Evolutionary conservation across 1,284 basidiomycete species (phyloP), one percentile per base, ranked within the genome.

Genomic region (Ganoderma boninense): DNA sequence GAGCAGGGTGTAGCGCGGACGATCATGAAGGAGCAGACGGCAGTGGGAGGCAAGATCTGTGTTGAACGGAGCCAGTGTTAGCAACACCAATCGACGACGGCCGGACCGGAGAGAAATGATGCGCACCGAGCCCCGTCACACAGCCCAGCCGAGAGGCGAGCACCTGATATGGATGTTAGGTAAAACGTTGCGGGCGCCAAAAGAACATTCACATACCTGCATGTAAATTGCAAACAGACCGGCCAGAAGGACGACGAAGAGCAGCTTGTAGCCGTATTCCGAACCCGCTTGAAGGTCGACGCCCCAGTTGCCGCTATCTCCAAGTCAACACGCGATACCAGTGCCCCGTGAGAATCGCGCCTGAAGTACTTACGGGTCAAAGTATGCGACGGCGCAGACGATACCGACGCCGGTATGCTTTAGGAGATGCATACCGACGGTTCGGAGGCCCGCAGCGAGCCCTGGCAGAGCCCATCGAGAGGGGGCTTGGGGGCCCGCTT

Each of bases 241-340:
- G 0, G 96, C 88, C n/a, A 97, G 78, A 2, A 98, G 86, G 18
- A 98, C 91, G 64, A 97, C 87, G 78, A 97, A 97, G 49, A 98
- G 87, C 42, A 97, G 87, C 74, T 90, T 89, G 84, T 97, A 97
- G 0, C 96, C 96, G 79, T 87, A 95, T 71, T 89, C 79, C 18
- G 92, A 90, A 7, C 93, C 94, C 10, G 92, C 92, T 78, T 91
- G 87, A n/a, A 93, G 81, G 79, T 93, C 92, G 10, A 92, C 92
- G 14, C 89, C 89, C 92, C 92, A 94, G 77, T 93, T 93, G 38
- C 91, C 91, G 20, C 90, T 91, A 43, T 42, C 40, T 2, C 70
- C 59, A 67, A 46, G n/a, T 42, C 23, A 49, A 43, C 7, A 32
- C 18, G 32, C 35, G 35, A 61, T 49, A 63, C 54, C n/a, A 23